phyloP scores from a whole-genome alignment of 2,329 filamentous ascomycete species.

The Aspergillus tanneri region DNA sequence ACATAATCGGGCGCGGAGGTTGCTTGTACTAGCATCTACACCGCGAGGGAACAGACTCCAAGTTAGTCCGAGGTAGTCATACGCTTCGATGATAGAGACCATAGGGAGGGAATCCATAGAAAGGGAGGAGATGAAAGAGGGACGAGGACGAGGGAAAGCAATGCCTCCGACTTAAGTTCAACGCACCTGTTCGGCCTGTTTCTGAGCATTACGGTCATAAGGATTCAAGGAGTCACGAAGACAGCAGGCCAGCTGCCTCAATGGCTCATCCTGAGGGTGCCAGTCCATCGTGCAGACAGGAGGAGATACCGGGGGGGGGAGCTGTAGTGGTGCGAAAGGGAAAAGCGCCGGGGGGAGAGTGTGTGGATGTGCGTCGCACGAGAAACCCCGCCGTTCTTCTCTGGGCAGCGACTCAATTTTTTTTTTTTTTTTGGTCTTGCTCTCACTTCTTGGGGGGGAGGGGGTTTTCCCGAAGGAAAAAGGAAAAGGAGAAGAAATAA shows the following conservation, averaged over 20 bases:
- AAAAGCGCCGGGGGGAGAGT: conserved; percentile 12
- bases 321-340: conserved; percentile 11
- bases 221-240: conserved; percentile 90
- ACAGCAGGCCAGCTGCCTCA: conserved; percentile 84
- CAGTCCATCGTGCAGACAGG: conserved; percentile 70
- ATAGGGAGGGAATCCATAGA: conserved; percentile 7
- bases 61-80: not conserved
- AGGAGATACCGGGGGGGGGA: conserved; percentile 9
- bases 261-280: conserved; percentile 83
- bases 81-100: not conserved
- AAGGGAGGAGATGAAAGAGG: not conserved
- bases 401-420: conserved; percentile 6
- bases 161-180: conserved; percentile 9
- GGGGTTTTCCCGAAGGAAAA: no score
- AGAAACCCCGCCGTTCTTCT: conserved; percentile 24
- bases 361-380: conserved; percentile 19
- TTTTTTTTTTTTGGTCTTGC: not conserved
- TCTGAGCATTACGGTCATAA: conserved; percentile 74
- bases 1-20: conserved; percentile 88
- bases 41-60: not conserved
- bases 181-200: conserved; percentile 83
- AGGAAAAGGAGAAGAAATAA: no score
- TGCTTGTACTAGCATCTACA: conserved; percentile 87
- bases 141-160: conserved; percentile 3
- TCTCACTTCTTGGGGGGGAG: no score